These are phyloP conservation scores for Colletotrichum australisinense DNA, from an alignment of 2,329 filamentous ascomycete species.

Conservation along the genomic window DNA sequence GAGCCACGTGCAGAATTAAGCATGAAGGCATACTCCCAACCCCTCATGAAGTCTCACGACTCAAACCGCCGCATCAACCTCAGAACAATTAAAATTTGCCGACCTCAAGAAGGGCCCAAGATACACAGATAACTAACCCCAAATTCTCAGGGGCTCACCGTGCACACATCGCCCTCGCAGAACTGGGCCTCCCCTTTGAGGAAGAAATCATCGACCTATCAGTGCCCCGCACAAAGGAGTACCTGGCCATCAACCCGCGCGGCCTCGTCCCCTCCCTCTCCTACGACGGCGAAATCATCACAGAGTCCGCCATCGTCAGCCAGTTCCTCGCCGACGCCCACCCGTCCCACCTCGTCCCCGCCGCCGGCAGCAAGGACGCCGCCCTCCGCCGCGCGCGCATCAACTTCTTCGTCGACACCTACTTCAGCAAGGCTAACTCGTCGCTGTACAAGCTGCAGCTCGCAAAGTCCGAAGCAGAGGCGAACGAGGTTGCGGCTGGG, in stretches of 20 bases:
- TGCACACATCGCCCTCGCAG: slow-evolving; percentile 76
- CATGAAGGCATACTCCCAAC: neutral
- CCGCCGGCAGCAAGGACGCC: slow-evolving; percentile 60
- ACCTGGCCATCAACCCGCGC: slow-evolving; percentile 81
- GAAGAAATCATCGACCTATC: slow-evolving; percentile 79
- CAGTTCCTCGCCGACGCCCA: slow-evolving; percentile 78
- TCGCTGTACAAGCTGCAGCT: slow-evolving; percentile 59
- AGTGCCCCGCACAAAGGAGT: slow-evolving; percentile 76
- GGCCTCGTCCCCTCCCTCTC: slow-evolving; percentile 80
- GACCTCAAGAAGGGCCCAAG: neutral
- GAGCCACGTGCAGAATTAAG: neutral
- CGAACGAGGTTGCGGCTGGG: slow-evolving; percentile 58
- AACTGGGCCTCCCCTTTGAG: slow-evolving; percentile 74
- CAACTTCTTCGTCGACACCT: slow-evolving; percentile 79
- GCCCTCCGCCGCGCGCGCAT: slow-evolving; percentile 74
- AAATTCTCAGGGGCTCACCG: slow-evolving; percentile 70
- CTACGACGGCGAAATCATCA: slow-evolving; percentile 75
- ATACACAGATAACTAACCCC: neutral
- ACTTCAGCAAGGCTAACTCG: slow-evolving; percentile 68
- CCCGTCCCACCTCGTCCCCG: slow-evolving; percentile 74
- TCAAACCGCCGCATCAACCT: too few species aligned
- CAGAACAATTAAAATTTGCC: too few species aligned
- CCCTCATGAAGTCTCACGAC: too few species aligned
- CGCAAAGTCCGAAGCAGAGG: slow-evolving; percentile 61
- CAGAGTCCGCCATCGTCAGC: slow-evolving; percentile 79